These are phyloP conservation scores for Penicillium coprophilum DNA, from an alignment of 495 filamentous ascomycete genomes.

Conservation along the genomic window DNA sequence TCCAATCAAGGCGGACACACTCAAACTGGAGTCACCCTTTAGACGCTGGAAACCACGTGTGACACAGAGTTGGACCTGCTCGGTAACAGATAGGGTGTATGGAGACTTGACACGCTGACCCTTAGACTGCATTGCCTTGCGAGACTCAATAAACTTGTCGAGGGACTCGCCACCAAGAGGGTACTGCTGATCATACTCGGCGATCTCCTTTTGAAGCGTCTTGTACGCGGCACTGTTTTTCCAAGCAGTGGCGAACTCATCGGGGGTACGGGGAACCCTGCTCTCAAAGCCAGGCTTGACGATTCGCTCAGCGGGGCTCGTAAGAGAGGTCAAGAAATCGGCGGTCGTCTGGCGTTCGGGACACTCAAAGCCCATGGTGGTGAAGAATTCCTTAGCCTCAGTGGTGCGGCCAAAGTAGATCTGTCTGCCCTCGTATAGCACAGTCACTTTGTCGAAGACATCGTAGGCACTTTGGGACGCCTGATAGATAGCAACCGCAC, in stretches of 20 bases:
- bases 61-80: constrained; percentile 53
- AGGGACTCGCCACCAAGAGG: constrained; percentile 43
- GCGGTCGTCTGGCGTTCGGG: constrained; percentile 65
- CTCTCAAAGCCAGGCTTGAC: constrained; percentile 63
- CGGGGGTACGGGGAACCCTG: constrained; percentile 65
- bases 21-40: constrained; percentile 72
- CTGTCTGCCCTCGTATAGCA: constrained; percentile 64
- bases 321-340: constrained; percentile 78
- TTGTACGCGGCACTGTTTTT: constrained; percentile 54
- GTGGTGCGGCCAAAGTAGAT: constrained; percentile 66
- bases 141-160: constrained; percentile 41
- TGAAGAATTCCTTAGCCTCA: constrained; percentile 65
- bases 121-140: constrained; percentile 48
- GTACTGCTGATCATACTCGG: constrained; percentile 49
- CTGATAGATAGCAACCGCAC: constrained; percentile 83
- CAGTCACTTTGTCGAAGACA: constrained; percentile 60
- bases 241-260: constrained; percentile 69
- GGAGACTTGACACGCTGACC: constrained; percentile 42
- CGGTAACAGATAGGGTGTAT: constrained; percentile 46
- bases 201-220: constrained; percentile 52
- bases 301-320: constrained; percentile 64
- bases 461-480: constrained; percentile 82
- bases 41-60: constrained; percentile 58
- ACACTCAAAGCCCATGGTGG: constrained; percentile 61
- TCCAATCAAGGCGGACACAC: constrained; percentile 70